Evolutionary conservation across 352 stramenopile species (phyloP).

Genomic region (Saprolegnia parasitica): DNA sequence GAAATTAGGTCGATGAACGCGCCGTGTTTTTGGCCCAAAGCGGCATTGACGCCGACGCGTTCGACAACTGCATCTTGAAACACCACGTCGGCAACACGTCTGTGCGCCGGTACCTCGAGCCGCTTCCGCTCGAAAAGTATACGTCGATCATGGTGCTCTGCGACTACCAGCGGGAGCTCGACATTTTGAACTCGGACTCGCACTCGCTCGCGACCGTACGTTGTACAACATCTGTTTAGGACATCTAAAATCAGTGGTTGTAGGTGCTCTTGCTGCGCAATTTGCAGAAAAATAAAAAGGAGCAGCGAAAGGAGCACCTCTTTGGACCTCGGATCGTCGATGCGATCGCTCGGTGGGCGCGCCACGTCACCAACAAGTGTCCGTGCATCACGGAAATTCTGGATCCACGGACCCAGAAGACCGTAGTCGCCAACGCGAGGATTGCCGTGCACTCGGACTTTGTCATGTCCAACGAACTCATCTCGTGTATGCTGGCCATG

Average conservation of each 20-base stretch:
- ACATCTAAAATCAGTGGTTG: not conserved
- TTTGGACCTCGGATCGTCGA: constrained; percentile 8
- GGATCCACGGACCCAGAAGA: constrained; percentile 74
- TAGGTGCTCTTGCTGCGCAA: constrained; percentile 81
- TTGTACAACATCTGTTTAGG: not conserved
- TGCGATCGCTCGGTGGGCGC: constrained; percentile 6
- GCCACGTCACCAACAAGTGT: constrained; percentile 34
- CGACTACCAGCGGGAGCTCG: constrained; percentile 58
- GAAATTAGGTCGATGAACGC: constrained; percentile 40
- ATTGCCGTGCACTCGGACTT: constrained; percentile 77
- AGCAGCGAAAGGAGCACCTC: constrained; percentile 6
- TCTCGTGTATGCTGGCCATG: constrained; percentile 83
- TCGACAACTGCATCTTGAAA: constrained; percentile 53
- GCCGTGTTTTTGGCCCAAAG: constrained; percentile 59
- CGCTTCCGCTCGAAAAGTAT: constrained; percentile 61
- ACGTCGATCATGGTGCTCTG: constrained; percentile 84
- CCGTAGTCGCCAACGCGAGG: constrained; percentile 62
- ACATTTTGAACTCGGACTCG: constrained; percentile 83
- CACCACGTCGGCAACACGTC: constrained; percentile 80
- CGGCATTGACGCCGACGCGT: constrained; percentile 41
- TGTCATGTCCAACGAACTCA: constrained; percentile 85
- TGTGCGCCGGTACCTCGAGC: constrained; percentile 64
- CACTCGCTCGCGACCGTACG: constrained; percentile 59
- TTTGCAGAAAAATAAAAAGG: constrained; percentile 38
- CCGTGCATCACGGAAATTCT: constrained; percentile 85